These are phyloP conservation scores for Kuraishia molischiana DNA, from an alignment of 805 yeast species.

Conservation along the genomic window DNA sequence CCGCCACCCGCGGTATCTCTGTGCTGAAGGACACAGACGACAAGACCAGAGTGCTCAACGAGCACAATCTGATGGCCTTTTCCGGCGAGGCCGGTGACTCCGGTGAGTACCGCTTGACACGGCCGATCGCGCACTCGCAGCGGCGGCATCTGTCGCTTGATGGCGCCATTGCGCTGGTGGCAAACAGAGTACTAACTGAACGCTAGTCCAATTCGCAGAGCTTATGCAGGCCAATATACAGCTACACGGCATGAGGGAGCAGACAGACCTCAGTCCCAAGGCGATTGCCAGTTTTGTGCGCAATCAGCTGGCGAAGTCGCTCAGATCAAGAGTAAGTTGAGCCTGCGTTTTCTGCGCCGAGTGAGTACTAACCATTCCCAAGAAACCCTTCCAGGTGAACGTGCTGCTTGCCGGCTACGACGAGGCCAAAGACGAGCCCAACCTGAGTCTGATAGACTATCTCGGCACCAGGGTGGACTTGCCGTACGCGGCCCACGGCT, in stretches of 20 bases:
- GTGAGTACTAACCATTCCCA: not conserved
- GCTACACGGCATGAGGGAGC: constrained; percentile 78
- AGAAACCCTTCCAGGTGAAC: constrained; percentile 90
- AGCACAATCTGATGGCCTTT: constrained; percentile 74
- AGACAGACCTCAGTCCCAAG: constrained; percentile 68
- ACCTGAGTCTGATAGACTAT: constrained; percentile 85
- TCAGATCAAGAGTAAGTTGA: constrained; percentile 63
- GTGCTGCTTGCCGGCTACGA: constrained; percentile 84
- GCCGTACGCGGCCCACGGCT: constrained; percentile 98
- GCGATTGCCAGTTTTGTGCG: constrained; percentile 87
- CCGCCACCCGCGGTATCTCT: constrained; percentile 85
- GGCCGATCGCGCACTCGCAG: not conserved
- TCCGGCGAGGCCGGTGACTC: constrained; percentile 98
- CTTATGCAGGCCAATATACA: constrained; percentile 89
- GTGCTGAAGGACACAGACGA: constrained; percentile 71
- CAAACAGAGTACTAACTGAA: not conserved
- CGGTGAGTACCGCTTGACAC: constrained; percentile 14
- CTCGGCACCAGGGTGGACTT: constrained; percentile 84
- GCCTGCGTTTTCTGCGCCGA: constrained; percentile 8
- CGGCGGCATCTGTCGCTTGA: not conserved
- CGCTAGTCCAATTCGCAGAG: constrained; percentile 77
- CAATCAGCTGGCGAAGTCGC: constrained; percentile 74
- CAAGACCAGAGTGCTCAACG: constrained; percentile 66
- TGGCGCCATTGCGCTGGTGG: not conserved
- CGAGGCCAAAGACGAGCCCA: constrained; percentile 44